phyloP scores from a whole-genome alignment of 1,284 basidiomycete species.

The Neonothopanus nambi region DNA sequence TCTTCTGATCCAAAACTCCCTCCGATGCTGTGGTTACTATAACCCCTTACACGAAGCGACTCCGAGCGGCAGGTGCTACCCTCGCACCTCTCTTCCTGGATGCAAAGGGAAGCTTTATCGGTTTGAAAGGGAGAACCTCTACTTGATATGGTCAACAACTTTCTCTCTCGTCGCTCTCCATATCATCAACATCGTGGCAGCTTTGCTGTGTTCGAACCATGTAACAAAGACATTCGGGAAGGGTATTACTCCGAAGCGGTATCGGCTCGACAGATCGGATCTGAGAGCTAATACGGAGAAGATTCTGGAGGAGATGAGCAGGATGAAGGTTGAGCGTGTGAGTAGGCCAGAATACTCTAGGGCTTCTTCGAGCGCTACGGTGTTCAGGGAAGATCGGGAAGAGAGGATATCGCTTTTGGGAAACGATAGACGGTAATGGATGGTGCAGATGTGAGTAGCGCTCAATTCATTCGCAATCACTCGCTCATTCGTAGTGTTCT shows the following conservation, averaged over 20 bases:
- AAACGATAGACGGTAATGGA: not conserved
- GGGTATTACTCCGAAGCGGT: slow-evolving; percentile 67
- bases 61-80: slow-evolving; percentile 62
- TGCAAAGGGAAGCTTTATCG: slow-evolving; percentile 67
- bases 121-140: slow-evolving; percentile 59
- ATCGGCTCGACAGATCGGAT: slow-evolving; percentile 55
- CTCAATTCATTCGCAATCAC: too few species aligned
- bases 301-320: slow-evolving; percentile 21
- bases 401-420: not conserved
- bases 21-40: slow-evolving; percentile 76
- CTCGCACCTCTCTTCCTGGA: slow-evolving; percentile 65
- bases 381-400: slow-evolving; percentile 21
- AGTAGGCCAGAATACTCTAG: slow-evolving; percentile 17
- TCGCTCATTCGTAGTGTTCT: too few species aligned
- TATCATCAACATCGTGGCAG: slow-evolving; percentile 60
- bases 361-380: slow-evolving; percentile 15
- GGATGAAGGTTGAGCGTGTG: slow-evolving; percentile 12
- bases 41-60: slow-evolving; percentile 65
- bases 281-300: slow-evolving; percentile 40
- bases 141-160: slow-evolving; percentile 54
- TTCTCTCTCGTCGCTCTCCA: slow-evolving; percentile 71
- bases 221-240: slow-evolving; percentile 71
- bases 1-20: slow-evolving; percentile 63
- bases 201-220: slow-evolving; percentile 73
- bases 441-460: too few species aligned